phyloP scores from a whole-genome alignment of 306 rosid species.

The Benincasa hispida region DNA sequence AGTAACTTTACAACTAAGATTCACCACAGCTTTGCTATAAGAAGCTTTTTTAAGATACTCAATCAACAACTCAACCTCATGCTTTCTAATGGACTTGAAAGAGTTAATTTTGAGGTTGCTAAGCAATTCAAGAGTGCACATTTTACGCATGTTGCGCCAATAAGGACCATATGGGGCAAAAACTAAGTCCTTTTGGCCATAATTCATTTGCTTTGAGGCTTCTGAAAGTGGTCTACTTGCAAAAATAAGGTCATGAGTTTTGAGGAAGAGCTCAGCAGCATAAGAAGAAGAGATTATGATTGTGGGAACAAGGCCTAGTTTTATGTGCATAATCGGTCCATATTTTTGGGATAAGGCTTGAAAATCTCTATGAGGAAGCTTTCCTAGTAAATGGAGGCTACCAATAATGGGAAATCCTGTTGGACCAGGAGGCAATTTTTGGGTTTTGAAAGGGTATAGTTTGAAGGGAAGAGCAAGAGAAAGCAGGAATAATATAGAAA shows the following conservation, averaged over 20 bases:
- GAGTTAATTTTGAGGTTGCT: conserved; percentile 32
- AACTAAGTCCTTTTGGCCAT: conserved; percentile 27
- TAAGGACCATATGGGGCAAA: conserved; percentile 42
- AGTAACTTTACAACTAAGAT: conserved; percentile 30
- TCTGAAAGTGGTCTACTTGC: conserved; percentile 41
- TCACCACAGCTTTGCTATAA: conserved; percentile 15
- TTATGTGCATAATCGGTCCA: conserved; percentile 33
- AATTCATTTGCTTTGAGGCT: conserved; percentile 27
- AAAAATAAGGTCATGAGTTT: conserved; percentile 44
- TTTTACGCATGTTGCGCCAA: conserved; percentile 61
- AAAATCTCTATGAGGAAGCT: neutral
- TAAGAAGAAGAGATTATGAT: conserved; percentile 52
- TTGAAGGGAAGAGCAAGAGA: neutral
- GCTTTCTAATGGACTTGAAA: conserved; percentile 37
- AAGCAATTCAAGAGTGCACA: conserved; percentile 51
- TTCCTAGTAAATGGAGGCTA: neutral
- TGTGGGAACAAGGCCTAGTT: conserved; percentile 40
- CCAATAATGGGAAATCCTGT: neutral
- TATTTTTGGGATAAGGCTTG: neutral
- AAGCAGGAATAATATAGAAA: too few relatives aligned
- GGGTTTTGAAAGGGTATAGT: neutral
- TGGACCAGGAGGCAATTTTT: neutral
- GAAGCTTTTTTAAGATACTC: conserved; percentile 22
- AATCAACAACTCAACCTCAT: conserved; percentile 30
- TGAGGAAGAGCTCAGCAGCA: conserved; percentile 56